Evolutionary conservation across 495 filamentous ascomycete species (phyloP).

Genomic region (Aspergillus funiculosus): DNA sequence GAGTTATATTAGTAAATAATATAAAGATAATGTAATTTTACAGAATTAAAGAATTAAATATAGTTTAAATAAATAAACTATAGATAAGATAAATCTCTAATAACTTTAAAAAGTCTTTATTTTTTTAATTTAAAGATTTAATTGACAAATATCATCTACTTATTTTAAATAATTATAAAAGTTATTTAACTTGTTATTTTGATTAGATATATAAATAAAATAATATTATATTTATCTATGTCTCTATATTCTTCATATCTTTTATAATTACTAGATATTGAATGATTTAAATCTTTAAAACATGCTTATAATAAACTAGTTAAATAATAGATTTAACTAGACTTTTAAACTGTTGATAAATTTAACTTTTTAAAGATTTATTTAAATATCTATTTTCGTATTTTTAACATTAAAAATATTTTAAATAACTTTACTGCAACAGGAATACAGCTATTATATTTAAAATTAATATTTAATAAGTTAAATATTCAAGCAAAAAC

Average conservation of each 20-base stretch:
- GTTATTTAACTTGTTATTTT: background rate
- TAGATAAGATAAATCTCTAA: background rate
- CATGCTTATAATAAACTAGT: background rate
- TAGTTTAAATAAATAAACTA: too few relatives aligned
- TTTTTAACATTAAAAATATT: too few relatives aligned
- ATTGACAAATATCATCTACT: background rate
- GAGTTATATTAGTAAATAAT: background rate
- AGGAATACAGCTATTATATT: too few relatives aligned
- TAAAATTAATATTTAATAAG: background rate
- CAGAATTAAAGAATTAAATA: too few relatives aligned
- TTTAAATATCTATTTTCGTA: conserved; percentile 1
- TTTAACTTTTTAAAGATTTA: background rate
- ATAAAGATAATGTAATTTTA: too few relatives aligned
- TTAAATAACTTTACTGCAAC: too few relatives aligned
- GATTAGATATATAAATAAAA: background rate
- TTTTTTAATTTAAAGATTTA: too few relatives aligned
- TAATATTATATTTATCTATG: background rate
- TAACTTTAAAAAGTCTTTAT: background rate
- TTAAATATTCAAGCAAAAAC: too few relatives aligned
- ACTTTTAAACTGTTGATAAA: background rate
- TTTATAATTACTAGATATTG: background rate
- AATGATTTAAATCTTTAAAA: background rate
- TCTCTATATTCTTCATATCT: background rate
- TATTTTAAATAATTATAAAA: background rate
- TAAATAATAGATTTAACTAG: background rate